Percentiles rank a stretch among this genome's conserved stretches.
Conservation (phyloP, 2,329 filamentous ascomycete species). For the Dactylellina drechsleri region DNA sequence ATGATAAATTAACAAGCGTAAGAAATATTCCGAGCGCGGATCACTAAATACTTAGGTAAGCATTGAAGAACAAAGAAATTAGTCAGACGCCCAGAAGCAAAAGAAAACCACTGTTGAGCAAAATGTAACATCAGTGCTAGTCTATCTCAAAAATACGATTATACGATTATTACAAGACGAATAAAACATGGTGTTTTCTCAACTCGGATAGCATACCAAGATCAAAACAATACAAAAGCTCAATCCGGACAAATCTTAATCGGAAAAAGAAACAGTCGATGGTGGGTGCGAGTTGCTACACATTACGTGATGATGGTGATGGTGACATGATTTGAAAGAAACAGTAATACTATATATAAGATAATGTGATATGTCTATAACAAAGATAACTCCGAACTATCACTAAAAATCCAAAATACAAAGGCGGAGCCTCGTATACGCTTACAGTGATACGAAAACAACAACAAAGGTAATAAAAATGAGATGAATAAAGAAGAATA, state of each 20-base stretch:
- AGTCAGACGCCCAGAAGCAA: too few species aligned
- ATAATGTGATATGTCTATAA: background rate
- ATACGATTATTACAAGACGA: too few species aligned
- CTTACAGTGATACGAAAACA: background rate
- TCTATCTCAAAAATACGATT: too few species aligned
- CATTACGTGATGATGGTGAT: slow-evolving; percentile 11
- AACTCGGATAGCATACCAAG: too few species aligned
- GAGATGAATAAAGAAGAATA: background rate
- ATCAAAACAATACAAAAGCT: too few species aligned
- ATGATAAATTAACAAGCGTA: too few species aligned
- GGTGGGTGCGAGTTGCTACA: slow-evolving; percentile 9
- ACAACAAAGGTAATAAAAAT: slow-evolving; percentile 1
- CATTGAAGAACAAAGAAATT: too few species aligned
- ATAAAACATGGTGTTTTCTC: too few species aligned
- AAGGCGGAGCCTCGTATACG: slow-evolving; percentile 27
- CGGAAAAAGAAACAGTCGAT: background rate
- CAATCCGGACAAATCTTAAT: background rate
- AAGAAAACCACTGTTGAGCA: too few species aligned
- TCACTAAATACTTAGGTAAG: too few species aligned
- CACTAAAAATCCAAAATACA: slow-evolving; percentile 18
- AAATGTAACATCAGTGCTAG: too few species aligned
- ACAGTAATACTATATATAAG: background rate
- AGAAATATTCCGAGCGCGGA: too few species aligned
- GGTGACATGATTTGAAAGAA: background rate
- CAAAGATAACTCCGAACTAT: slow-evolving; percentile 6